phyloP scores from a whole-genome alignment of 352 stramenopile genomes.

The Phytophthora nicotianae region DNA sequence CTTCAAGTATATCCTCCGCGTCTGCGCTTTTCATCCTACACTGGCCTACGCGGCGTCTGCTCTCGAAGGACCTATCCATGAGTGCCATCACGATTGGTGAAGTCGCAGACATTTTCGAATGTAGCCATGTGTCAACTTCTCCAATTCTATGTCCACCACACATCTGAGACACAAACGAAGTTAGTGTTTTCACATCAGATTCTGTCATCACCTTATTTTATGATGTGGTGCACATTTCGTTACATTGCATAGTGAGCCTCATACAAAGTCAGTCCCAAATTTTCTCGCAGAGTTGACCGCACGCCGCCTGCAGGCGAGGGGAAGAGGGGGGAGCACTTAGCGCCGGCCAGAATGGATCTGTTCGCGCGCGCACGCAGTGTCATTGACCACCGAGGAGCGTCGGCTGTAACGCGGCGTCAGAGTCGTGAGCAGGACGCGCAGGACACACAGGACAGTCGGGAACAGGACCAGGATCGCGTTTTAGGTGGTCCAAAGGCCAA shows the following conservation, averaged over 20 bases:
- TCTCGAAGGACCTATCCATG: too few species aligned
- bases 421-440: conserved; percentile 13
- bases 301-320: conserved; percentile 8
- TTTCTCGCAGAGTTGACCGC: conserved; percentile 26
- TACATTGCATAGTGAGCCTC: conserved; percentile 5
- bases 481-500: conserved; percentile 18
- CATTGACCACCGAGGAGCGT: conserved; percentile 32
- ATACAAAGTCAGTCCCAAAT: conserved; percentile 35
- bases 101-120: too few species aligned
- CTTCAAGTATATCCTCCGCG: too few species aligned
- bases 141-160: conserved; percentile 7
- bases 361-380: conserved; percentile 39
- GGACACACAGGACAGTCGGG: conserved; percentile 12
- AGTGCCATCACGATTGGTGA: neutral
- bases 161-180: neutral
- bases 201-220: conserved; percentile 6
- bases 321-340: conserved; percentile 3
- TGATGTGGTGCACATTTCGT: conserved; percentile 12
- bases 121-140: conserved; percentile 23
- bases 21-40: too few species aligned
- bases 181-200: conserved; percentile 11
- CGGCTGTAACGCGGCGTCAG: conserved; percentile 1
- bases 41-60: too few species aligned
- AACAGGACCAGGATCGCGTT: conserved; percentile 21
- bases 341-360: conserved; percentile 34